Evolutionary conservation across 2,329 filamentous ascomycete species (phyloP).

Genomic region (Phyllosticta capitalensis): DNA sequence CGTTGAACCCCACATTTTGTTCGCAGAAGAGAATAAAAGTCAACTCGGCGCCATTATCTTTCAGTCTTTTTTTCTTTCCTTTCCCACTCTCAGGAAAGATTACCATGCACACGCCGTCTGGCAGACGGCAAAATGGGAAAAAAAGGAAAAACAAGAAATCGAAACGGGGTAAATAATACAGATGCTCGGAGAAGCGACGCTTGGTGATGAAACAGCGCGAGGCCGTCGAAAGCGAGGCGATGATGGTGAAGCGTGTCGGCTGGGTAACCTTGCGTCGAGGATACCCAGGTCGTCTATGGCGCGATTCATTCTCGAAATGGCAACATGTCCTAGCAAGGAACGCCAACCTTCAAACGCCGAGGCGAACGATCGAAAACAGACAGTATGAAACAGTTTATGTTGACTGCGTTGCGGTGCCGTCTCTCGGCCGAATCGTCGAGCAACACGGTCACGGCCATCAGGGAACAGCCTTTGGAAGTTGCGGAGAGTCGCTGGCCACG

Average conservation of each 20-base stretch:
- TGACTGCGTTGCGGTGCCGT: neutral
- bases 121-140: neutral
- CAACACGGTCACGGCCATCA: neutral
- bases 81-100: neutral
- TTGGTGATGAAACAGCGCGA: neutral
- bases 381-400: constrained; percentile 10
- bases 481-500: neutral
- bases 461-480: neutral
- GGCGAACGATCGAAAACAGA: constrained; percentile 6
- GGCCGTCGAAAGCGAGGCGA: neutral
- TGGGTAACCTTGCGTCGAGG: neutral
- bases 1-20: neutral
- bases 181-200: constrained; percentile 1
- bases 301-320: neutral
- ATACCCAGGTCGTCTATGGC: neutral
- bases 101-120: neutral
- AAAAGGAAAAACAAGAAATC: neutral
- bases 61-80: neutral
- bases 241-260: neutral
- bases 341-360: constrained; percentile 10
- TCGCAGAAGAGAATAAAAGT: neutral
- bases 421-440: neutral
- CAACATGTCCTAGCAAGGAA: neutral
- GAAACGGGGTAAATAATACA: constrained; percentile 6
- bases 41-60: neutral